These are phyloP conservation scores for Saitozyma podzolica DNA, from an alignment of 768 basidiomycete species.

Conservation along the genomic window DNA sequence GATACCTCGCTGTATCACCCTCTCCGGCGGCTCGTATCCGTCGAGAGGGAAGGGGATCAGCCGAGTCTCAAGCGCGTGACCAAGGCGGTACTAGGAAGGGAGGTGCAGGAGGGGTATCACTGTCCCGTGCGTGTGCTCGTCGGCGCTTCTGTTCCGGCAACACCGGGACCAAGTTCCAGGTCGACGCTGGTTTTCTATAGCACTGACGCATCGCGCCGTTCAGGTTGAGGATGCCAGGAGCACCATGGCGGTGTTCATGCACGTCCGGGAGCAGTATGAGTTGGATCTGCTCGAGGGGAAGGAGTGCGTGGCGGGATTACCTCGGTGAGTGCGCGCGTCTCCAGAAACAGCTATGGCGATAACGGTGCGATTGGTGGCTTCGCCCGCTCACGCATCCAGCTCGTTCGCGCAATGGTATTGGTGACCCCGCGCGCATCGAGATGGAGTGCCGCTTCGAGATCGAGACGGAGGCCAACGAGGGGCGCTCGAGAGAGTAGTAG, in stretches of 20 bases:
- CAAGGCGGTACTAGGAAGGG: conserved; percentile 68
- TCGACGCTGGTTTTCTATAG: not conserved
- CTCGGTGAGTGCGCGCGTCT: conserved; percentile 14
- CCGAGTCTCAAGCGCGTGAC: conserved; percentile 78
- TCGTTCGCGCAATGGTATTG: conserved; percentile 1
- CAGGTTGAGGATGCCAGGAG: conserved; percentile 90
- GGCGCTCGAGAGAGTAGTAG: not conserved
- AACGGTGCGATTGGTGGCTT: not conserved
- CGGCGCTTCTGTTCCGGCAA: too few relatives aligned
- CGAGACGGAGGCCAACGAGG: not conserved
- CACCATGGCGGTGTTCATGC: conserved; percentile 78
- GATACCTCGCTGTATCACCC: conserved; percentile 49
- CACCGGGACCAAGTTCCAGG: too few relatives aligned
- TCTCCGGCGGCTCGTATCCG: conserved; percentile 27
- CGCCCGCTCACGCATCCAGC: not conserved
- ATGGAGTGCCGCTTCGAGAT: too few relatives aligned
- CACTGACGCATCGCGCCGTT: not conserved
- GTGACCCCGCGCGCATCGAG: not conserved
- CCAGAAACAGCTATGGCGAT: too few relatives aligned
- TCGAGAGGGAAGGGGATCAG: conserved; percentile 58
- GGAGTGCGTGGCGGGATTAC: conserved; percentile 35
- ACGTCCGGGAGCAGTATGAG: conserved; percentile 40
- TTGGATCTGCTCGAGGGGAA: conserved; percentile 20
- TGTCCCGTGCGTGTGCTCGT: conserved; percentile 59
- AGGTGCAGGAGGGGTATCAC: conserved; percentile 71